Conservation (phyloP, 2,329 filamentous ascomycete species). For the Fusarium pseudoanthophilum region DNA sequence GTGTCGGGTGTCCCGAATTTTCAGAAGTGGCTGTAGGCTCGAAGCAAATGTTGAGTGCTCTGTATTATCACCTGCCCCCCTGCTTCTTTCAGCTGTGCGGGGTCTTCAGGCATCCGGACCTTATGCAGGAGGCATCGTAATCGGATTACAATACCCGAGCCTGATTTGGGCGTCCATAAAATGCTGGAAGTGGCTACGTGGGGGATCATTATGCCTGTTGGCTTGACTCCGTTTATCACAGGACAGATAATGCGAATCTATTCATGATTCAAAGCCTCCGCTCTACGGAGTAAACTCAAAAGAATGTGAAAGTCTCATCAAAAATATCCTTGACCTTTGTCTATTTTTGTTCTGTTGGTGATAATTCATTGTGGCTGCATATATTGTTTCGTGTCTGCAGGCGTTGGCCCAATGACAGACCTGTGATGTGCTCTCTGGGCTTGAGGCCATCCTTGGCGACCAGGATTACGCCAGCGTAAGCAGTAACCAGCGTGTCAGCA, state of each 20-base stretch:
- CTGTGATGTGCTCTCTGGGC: accelerated
- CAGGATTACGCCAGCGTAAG: not conserved
- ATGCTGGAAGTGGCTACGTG: no score
- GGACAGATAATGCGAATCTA: accelerated
- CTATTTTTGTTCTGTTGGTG: not conserved
- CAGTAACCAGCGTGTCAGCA: accelerated
- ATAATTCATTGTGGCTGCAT: not conserved
- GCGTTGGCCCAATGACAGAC: not conserved
- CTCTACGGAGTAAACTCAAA: no score
- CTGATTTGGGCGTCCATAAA: not conserved
- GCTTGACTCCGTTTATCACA: not conserved
- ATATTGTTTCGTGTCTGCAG: not conserved
- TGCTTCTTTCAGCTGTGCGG: not conserved
- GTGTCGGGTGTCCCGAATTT: accelerated
- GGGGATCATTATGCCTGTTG: not conserved
- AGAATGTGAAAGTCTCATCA: no score
- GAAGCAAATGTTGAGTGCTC: not conserved
- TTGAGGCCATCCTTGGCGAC: not conserved
- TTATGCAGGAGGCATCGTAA: not conserved
- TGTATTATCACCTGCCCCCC: not conserved
- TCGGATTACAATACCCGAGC: not conserved
- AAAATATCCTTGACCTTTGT: no score
- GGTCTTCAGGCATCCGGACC: accelerated
- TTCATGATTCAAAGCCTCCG: not conserved
- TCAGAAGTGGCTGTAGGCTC: not conserved